phyloP scores from a whole-genome alignment of 1,139 yeast genomes.

The Lizanozyma gosingica region DNA sequence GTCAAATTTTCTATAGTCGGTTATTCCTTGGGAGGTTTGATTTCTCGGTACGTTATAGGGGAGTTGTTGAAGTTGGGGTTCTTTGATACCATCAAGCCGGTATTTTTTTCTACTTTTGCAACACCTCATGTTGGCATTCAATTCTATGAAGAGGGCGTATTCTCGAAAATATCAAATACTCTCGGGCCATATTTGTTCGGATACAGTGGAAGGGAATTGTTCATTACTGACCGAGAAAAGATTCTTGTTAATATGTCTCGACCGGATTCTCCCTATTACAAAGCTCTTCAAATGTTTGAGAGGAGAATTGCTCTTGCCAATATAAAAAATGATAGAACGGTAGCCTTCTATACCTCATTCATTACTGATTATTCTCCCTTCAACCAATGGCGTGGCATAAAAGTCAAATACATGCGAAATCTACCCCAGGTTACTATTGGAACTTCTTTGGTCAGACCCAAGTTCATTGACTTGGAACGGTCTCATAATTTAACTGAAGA shows the following conservation, averaged over 20 bases:
- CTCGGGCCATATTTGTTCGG: slow-evolving; percentile 64
- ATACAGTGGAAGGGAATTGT: slow-evolving; percentile 65
- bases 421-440: slow-evolving; percentile 28
- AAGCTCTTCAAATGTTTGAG: slow-evolving; percentile 51
- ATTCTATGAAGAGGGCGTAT: slow-evolving; percentile 31
- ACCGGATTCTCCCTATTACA: slow-evolving; percentile 39
- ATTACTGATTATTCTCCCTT: slow-evolving; percentile 45
- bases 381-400: slow-evolving; percentile 30
- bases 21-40: slow-evolving; percentile 36
- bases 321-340: slow-evolving; percentile 62
- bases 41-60: slow-evolving; percentile 62
- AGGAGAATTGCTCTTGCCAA: slow-evolving; percentile 61
- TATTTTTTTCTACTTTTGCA: slow-evolving; percentile 72
- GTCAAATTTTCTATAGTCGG: slow-evolving; percentile 35
- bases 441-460: slow-evolving; percentile 33
- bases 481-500: slow-evolving; percentile 12
- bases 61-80: slow-evolving; percentile 43
- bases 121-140: slow-evolving; percentile 82
- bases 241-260: slow-evolving; percentile 48
- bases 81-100: slow-evolving; percentile 54
- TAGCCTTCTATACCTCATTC: slow-evolving; percentile 45
- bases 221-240: slow-evolving; percentile 38
- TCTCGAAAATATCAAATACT: slow-evolving; percentile 41
- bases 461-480: slow-evolving; percentile 44
- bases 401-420: slow-evolving; percentile 30